Evolutionary conservation across 805 yeast genomes (phyloP), one percentile per base, ranked within the genome.

Genomic region (Hanseniaspora jakobsenii): DNA sequence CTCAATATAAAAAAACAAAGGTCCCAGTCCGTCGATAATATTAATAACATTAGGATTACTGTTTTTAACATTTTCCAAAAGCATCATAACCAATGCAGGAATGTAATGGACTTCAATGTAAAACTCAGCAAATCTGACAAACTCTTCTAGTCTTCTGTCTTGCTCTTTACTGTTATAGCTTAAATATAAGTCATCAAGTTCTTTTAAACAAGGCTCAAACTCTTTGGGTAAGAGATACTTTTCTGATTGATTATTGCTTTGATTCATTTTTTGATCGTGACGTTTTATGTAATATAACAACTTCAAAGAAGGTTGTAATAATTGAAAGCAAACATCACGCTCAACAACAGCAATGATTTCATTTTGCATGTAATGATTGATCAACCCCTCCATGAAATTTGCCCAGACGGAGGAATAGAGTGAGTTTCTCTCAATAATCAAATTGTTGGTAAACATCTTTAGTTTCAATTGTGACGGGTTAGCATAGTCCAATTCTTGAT

Each of bases 331-430:
- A 30, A 61, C 63, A 44, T 60, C 61, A 55, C 55, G 55, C 46
- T 61, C 65, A 14, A 63, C 60, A 16, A 52, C 55, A 6, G 65
- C 64, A 4, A 60, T 61, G 19, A 61, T 61, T 2, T 57, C 52
- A 38, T 54, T 56, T 32, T 61, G 64, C 47, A 61, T 45, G 46
- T 60, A 60, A 46, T 61, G 65, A 38, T 61, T 61, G 16, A 61
- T 61, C 32, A 61, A 44, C 5, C 64, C 64, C 47, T 61, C 65
- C 64, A 60, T 61, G 38, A 61, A 61, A 39, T 61, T 61, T 2
- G 65, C 64, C 65, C 65, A 61, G 12, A 60, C 59, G 3, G 64
- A 58, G 6, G 64, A 60, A 46, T 58, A 59, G 1, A 61, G 61
- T 41, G 59, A 57, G 38, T 61, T 59, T 45, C 59, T 62, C 38